Evolutionary conservation across 495 filamentous ascomycete genomes (phyloP), one percentile per base, ranked within the genome.

Genomic region (Penicillium turbatum): DNA sequence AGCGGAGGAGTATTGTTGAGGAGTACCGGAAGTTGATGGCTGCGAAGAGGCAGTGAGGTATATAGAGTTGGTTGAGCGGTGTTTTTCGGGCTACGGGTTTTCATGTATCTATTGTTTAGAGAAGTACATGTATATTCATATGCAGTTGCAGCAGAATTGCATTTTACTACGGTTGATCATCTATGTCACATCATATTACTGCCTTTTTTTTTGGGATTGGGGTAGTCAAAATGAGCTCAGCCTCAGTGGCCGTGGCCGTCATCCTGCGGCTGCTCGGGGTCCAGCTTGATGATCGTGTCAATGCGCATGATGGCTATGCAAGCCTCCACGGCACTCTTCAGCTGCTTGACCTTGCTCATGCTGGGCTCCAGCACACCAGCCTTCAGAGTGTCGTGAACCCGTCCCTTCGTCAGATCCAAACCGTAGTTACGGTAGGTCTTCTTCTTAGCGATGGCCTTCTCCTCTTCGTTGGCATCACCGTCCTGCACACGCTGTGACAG

Each of bases 301-400:
- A 99, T 99, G 64, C 93, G 84, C 95, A 99, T 97, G 68, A 99
- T 96, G 64, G 91, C 86, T 73, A 99, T 96, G 72, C 95, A 97
- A 53, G 93, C 93, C 77, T 99, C 93, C 48, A 97, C 93, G 45
- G 95, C 95, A 78, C 87, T 91, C 86, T 99, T 99, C 61, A 99
- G 76, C 78, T 96, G 92, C 76, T 90, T 87, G 61, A 99, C 81
- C 82, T 99, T 99, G 80, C 92, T 96, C 81, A 99, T 92, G 72
- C 87, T 92, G 27, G 93, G 93, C 77, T 99, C 93, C 68, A 97
- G 65, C 66, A 97, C 92, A 63, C 93, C 93, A 13, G 88, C 87
- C 82, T 96, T 97, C 62, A 99, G 79, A 72, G 86, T 82, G 73
- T 99, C 93, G 53, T 90, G 86, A 63, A 96, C 92, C 63, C 88